Evolutionary conservation across 2,329 filamentous ascomycete genomes (phyloP).

Genomic region (Clarireedia homoeocarpa): DNA sequence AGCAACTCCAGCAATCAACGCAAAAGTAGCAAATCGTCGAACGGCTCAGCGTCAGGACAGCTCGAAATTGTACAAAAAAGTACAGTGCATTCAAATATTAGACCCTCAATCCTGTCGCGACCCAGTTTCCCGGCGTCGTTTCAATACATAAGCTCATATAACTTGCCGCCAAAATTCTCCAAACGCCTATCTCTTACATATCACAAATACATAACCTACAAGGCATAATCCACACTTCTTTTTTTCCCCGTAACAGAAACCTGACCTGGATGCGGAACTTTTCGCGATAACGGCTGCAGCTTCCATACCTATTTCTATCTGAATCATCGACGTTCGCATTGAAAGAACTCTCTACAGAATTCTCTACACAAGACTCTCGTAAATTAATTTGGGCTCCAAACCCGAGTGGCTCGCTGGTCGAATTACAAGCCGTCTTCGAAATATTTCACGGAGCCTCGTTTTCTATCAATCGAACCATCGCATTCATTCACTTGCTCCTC

Average conservation of each 20-base stretch:
- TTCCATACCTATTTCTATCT: neutral
- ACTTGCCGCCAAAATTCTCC: neutral
- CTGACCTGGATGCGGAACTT: conserved; percentile 1
- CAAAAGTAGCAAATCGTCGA: no score
- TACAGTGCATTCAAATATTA: no score
- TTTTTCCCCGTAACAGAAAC: neutral
- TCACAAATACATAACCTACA: neutral
- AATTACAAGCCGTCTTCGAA: conserved; percentile 1
- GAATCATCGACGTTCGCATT: neutral
- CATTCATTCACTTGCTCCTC: neutral
- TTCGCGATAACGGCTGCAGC: neutral
- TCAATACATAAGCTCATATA: neutral
- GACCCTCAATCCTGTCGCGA: no score
- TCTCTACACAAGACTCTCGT: neutral
- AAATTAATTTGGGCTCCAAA: conserved; percentile 3
- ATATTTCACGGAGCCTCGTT: neutral
- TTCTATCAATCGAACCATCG: neutral
- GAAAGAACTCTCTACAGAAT: neutral
- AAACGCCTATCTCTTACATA: neutral
- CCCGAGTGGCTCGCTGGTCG: conserved; percentile 11
- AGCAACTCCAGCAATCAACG: no score
- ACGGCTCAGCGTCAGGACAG: no score
- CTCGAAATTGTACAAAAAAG: no score
- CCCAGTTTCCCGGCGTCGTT: neutral
- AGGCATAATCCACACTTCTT: neutral